A percentile compares a stretch with the other conserved stretches of the same genome.
Conservation (phyloP, 225 moss, liverwort and hornwort species). For the Pseudoscleropodium purum region DNA sequence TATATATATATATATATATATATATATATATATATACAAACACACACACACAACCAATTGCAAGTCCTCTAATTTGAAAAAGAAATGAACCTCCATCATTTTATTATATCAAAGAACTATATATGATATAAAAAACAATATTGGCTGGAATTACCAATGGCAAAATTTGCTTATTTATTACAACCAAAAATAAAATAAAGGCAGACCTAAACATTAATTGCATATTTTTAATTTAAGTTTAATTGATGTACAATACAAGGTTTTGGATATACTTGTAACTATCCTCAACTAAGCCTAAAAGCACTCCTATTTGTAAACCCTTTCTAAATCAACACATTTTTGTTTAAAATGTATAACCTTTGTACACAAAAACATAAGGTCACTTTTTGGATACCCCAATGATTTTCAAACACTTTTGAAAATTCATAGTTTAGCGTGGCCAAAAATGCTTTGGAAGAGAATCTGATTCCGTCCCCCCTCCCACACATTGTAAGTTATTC, state of each 20-base stretch:
- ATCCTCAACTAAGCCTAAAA: neutral
- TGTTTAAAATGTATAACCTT: neutral
- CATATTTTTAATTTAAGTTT: neutral
- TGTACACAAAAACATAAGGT: accelerated
- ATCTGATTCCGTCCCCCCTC: no score
- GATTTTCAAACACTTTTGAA: no score
- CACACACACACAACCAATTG: neutral
- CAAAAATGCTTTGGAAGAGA: neutral
- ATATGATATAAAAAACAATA: neutral
- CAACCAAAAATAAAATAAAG: accelerated
- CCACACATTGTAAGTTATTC: no score
- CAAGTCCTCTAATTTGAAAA: neutral
- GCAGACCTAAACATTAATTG: accelerated
- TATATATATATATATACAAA: no score
- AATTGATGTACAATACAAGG: accelerated
- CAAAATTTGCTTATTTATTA: neutral
- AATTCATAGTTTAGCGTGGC: accelerated
- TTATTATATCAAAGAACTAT: neutral
- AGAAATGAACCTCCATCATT: neutral
- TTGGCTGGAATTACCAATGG: accelerated
- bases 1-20: no score
- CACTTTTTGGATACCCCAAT: neutral
- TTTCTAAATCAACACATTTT: neutral
- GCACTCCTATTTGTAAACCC: accelerated
- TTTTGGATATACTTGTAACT: neutral